Conservation (phyloP, 257 asterid species). For the Cinchona pubescens region DNA sequence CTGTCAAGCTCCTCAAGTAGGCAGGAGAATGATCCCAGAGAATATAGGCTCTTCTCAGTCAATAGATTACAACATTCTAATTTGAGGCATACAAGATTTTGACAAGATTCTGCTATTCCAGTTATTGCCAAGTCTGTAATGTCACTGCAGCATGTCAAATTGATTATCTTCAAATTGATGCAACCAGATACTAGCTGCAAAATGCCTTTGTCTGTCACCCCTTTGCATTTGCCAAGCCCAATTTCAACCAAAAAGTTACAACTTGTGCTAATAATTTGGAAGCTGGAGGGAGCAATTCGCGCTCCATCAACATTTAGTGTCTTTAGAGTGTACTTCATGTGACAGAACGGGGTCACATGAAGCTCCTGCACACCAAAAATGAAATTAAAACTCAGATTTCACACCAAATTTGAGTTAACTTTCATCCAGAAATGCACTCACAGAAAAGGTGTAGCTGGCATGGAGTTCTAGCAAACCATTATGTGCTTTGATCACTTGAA, state of each 20-base stretch:
- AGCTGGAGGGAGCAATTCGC: slow-evolving; percentile 36
- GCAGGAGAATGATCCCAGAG: slow-evolving; percentile 49
- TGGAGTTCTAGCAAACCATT: slow-evolving; percentile 44
- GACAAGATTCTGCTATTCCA: slow-evolving; percentile 51
- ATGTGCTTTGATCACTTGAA: slow-evolving; percentile 46
- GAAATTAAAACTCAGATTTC: slow-evolving; percentile 10
- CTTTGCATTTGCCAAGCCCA: slow-evolving; percentile 63
- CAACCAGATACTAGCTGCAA: slow-evolving; percentile 51
- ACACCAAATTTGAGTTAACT: slow-evolving; percentile 9
- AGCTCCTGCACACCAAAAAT: slow-evolving; percentile 44
- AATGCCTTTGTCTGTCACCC: slow-evolving; percentile 54
- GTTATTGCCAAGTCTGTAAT: slow-evolving; percentile 52
- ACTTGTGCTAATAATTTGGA: slow-evolving; percentile 37
- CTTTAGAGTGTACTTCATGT: slow-evolving; percentile 43
- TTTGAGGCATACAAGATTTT: slow-evolving; percentile 53
- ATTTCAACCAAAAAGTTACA: slow-evolving; percentile 49
- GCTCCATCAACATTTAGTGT: slow-evolving; percentile 52
- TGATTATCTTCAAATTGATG: slow-evolving; percentile 37
- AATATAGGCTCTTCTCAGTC: slow-evolving; percentile 49
- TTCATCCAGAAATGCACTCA: slow-evolving; percentile 35
- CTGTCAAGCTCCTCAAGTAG: slow-evolving; percentile 64
- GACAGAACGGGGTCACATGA: slow-evolving; percentile 30
- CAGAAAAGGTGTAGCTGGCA: slow-evolving; percentile 60
- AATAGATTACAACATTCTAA: slow-evolving; percentile 71
- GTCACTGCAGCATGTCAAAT: slow-evolving; percentile 69